These are phyloP conservation scores for Cnidoscolus chayamansa DNA, from an alignment of 441 rosid species.

Conservation along the genomic window DNA sequence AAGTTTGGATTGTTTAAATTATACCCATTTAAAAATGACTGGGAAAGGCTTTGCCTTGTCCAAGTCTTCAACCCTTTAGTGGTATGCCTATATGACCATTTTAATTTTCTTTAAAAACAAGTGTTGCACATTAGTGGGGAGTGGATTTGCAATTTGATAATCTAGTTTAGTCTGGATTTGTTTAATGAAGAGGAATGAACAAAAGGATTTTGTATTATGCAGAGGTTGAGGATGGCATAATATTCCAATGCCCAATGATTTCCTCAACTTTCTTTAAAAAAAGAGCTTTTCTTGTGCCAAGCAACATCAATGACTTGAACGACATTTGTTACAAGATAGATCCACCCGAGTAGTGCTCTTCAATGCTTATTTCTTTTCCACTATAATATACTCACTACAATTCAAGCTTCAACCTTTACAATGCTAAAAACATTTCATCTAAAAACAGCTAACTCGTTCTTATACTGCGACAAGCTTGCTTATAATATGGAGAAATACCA, in stretches of 20 bases:
- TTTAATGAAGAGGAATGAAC: background rate
- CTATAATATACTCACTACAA: background rate
- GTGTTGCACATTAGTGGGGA: too few relatives aligned
- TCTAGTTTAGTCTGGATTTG: background rate
- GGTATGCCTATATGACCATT: background rate
- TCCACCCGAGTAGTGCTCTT: background rate
- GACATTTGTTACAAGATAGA: background rate
- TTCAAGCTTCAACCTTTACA: too few relatives aligned
- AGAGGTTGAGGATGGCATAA: background rate
- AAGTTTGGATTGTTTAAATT: too few relatives aligned
- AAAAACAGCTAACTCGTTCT: too few relatives aligned
- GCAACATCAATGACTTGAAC: conserved; percentile 6
- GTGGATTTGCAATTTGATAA: background rate
- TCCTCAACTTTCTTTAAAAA: conserved; percentile 4
- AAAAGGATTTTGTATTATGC: background rate
- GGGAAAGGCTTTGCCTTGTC: too few relatives aligned
- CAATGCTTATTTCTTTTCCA: background rate
- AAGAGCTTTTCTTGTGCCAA: background rate
- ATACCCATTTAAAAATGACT: too few relatives aligned
- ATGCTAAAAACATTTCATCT: too few relatives aligned
- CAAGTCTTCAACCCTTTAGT: too few relatives aligned
- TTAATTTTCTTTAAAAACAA: too few relatives aligned
- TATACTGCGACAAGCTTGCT: too few relatives aligned
- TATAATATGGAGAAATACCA: background rate
- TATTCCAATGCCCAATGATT: conserved; percentile 13